Base-by-base conservation (phyloP, 768 basidiomycete genomes). In the Gloeophyllum trabeum region DNA sequence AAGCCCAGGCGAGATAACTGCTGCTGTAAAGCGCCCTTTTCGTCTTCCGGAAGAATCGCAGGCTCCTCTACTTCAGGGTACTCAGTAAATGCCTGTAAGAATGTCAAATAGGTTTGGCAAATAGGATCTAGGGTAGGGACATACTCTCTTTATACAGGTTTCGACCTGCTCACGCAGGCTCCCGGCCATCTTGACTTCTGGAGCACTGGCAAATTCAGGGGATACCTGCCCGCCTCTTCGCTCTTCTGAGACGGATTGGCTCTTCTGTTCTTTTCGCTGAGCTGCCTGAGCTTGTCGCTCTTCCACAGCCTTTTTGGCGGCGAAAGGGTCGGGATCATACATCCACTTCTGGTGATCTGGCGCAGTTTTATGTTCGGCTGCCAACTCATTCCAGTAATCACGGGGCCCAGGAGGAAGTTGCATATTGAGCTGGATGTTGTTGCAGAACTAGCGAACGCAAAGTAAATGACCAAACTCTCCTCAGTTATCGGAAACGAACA, bases 291-390 rank as follows among this genome's bases (percentile, higher is more conserved):
- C 67, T 54, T 87, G 85, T 25, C 84, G 67, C 35, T 75, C 71
- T 12, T 77, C 71, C 2, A 88, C 82, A 43, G 70, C 66, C 48
- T 75, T 75, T 44, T 69, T 70, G 4, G 87, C 86, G 14, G 73
- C 70, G 52, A 92, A 94, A 2, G 90, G 91, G 64, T 94, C 89
- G 4, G 79, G 65, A n/a, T 76, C 71, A 51, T 85, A 94, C 75
- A 88, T 83, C 90, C 90, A 93, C 40, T 70, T 72, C 54, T 76
- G 70, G 56, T 90, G 84, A 2, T 76, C 70, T 1, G 80, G 77
- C 3, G 70, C 67, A 14, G 58, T 58, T 49, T 79, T 81, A 50
- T 89, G 87, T 53, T 89, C 81, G 2, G 60, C 60, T 5, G 76
- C 76, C 1, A 96, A 63, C 50, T 77, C 69, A 40, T 74, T 73